Conservation (phyloP, 176 grass and related monocot genomes). For the Paspalum vaginatum region DNA sequence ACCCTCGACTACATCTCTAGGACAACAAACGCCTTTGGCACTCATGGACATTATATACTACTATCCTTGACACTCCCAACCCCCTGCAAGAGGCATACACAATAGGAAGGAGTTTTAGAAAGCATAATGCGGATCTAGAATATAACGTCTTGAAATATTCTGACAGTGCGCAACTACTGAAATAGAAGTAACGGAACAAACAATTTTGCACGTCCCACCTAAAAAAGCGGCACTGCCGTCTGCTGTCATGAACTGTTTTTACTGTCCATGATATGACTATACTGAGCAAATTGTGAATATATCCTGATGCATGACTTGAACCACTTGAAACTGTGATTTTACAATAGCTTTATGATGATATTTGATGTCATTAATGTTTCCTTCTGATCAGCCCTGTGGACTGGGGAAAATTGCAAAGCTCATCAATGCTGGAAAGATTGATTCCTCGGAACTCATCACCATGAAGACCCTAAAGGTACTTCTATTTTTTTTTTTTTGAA, state of each 20-base stretch:
- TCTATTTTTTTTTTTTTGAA: slow-evolving; percentile 32
- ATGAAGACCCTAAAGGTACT: slow-evolving; percentile 96
- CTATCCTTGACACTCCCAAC: not conserved
- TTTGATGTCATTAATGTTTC: slow-evolving; percentile 39
- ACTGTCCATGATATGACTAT: not conserved
- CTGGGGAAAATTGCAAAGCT: slow-evolving; percentile 89
- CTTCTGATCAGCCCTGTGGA: slow-evolving; percentile 68
- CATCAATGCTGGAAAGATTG: slow-evolving; percentile 90
- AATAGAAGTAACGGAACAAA: not conserved
- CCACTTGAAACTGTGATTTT: not conserved
- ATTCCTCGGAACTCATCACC: slow-evolving; percentile 92
- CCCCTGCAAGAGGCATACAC: not conserved
- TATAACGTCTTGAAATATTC: not conserved
- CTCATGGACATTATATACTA: not conserved
- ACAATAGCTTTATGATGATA: not conserved
- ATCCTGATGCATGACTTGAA: slow-evolving; percentile 12
- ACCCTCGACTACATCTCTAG: not conserved
- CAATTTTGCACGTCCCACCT: not conserved
- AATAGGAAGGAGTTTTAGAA: not conserved
- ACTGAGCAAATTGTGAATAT: slow-evolving; percentile 33
- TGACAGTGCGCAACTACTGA: not conserved
- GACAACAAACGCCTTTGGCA: not conserved
- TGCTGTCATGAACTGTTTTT: not conserved
- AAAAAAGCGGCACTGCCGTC: slow-evolving; percentile 7
- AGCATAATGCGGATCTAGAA: not conserved